Base-by-base conservation (phyloP, 1,139 yeast genomes). In the Schwanniomyces etchellsii region DNA sequence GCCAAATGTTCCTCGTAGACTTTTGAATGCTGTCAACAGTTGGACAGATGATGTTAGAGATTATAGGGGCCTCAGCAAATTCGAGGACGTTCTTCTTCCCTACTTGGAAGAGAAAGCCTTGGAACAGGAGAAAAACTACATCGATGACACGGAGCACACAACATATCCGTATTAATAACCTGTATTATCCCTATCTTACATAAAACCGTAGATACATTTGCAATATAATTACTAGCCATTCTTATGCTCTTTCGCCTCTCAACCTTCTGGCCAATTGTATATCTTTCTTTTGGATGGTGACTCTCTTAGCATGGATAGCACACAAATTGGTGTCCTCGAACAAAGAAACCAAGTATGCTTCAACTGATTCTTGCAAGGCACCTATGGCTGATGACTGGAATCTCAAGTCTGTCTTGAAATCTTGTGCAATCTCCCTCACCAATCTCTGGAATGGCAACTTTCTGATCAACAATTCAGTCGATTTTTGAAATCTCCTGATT, bases 241-340 rank as follows among this genome's bases (percentile, higher is more conserved):
- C 44, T 45, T 73, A 79, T 50, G 85, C 73, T 77, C 91, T 80
- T 73, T 81, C 96, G 64, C 96, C 97, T 74, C 97, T 88, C 64
- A 89, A 82, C 81, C 97, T 89, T 78, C 96, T 88, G 50, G 97
- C 97, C 64, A 89, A 81, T 70, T 86, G 95, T 66, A 89, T 88
- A 67, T 89, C 97, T 81, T 89, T 89, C 93, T 89, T 89, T 75
- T 88, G 96, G 68, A 89, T 89, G 50, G 96, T 89, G 57, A 88
- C 96, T 77, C 96, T 85, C 88, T 89, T 89, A 61, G 96, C 97
- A 75, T 89, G 97, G 57, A 89, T 86, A 54, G 96, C 96, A 72
- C 96, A 89, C 74, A 89, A 78, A 80, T 89, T 89, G 53, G 96
- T 89, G 74, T 86, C 97, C 75, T 89, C 95, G 49, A 84, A 84